These are phyloP conservation scores for Grosmannia penicillata DNA, from an alignment of 2,329 filamentous ascomycete genomes.

Conservation along the genomic window DNA sequence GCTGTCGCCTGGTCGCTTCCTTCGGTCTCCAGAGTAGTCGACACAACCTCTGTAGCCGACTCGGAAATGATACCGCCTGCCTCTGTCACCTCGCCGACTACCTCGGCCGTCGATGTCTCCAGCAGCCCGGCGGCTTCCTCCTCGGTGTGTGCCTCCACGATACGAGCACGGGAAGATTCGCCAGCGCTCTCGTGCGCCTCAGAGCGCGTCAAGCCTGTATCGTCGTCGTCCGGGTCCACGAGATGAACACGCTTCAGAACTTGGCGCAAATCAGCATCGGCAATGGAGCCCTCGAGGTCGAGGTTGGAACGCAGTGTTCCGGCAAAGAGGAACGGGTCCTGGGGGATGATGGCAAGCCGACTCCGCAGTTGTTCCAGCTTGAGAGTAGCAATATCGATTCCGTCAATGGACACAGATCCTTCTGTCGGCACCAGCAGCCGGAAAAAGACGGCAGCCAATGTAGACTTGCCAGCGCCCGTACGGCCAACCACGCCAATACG, in stretches of 20 bases:
- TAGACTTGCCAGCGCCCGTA: constrained; percentile 51
- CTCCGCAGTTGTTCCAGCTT: constrained; percentile 46
- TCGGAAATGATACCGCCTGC: constrained; percentile 5
- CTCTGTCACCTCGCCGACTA: constrained; percentile 10
- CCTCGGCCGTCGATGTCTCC: constrained; percentile 5
- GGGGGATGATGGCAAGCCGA: constrained; percentile 49
- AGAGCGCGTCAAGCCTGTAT: neutral
- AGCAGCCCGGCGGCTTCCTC: constrained; percentile 7
- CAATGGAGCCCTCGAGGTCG: constrained; percentile 46
- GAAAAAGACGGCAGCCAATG: constrained; percentile 50
- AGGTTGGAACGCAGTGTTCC: constrained; percentile 49
- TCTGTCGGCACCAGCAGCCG: constrained; percentile 32
- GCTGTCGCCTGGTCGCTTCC: constrained; percentile 2
- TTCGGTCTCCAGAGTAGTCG: constrained; percentile 1
- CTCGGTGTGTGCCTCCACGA: constrained; percentile 2
- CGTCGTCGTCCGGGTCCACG: constrained; percentile 28
- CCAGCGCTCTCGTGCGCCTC: neutral
- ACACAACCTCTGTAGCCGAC: constrained; percentile 7
- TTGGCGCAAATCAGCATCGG: constrained; percentile 44
- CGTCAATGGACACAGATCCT: constrained; percentile 29
- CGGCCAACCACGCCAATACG: constrained; percentile 50
- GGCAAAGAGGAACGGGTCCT: constrained; percentile 52
- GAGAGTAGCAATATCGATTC: constrained; percentile 38
- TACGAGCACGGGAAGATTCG: too few relatives aligned
- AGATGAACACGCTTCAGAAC: constrained; percentile 47